Evolutionary conservation across 2,329 filamentous ascomycete genomes (phyloP).

Genomic region (Alternaria sp.): DNA sequence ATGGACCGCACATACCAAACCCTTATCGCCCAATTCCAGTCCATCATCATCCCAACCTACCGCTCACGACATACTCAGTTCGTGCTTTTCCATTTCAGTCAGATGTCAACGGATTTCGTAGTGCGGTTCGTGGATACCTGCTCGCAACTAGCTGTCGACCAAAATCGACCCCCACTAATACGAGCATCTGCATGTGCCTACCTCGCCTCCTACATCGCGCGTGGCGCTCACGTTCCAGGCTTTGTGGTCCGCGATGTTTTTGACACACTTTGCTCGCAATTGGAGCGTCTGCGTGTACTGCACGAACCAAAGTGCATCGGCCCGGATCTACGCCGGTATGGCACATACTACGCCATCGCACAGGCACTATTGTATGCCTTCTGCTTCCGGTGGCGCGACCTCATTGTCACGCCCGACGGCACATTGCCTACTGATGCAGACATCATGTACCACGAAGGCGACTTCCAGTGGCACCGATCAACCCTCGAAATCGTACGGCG

Average conservation of each 20-base stretch:
- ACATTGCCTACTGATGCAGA: slow-evolving; percentile 51
- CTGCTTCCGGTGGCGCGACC: slow-evolving; percentile 96
- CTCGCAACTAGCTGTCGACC: slow-evolving; percentile 75
- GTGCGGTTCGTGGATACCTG: slow-evolving; percentile 85
- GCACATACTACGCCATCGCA: slow-evolving; percentile 85
- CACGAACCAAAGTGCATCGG: slow-evolving; percentile 80
- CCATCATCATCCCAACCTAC: slow-evolving; percentile 88
- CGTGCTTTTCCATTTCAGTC: slow-evolving; percentile 93
- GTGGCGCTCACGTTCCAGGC: slow-evolving; percentile 81
- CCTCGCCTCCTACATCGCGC: slow-evolving; percentile 91
- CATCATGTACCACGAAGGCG: slow-evolving; percentile 72
- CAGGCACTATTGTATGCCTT: slow-evolving; percentile 94
- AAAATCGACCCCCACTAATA: slow-evolving; percentile 69
- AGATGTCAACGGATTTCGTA: slow-evolving; percentile 78
- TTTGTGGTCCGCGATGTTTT: slow-evolving; percentile 85
- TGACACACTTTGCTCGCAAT: slow-evolving; percentile 76
- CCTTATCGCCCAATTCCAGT: slow-evolving; percentile 84
- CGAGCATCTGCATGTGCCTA: slow-evolving; percentile 91
- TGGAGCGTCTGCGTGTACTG: slow-evolving; percentile 76
- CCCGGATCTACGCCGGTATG: slow-evolving; percentile 84
- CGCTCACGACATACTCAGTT: slow-evolving; percentile 95
- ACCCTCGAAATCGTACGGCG: slow-evolving; percentile 77
- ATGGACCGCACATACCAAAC: slow-evolving; percentile 79
- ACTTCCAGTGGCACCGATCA: slow-evolving; percentile 79
- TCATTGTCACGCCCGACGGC: slow-evolving; percentile 69